Conservation (phyloP, 2,329 filamentous ascomycete species). For the Cladosporium sp. region DNA sequence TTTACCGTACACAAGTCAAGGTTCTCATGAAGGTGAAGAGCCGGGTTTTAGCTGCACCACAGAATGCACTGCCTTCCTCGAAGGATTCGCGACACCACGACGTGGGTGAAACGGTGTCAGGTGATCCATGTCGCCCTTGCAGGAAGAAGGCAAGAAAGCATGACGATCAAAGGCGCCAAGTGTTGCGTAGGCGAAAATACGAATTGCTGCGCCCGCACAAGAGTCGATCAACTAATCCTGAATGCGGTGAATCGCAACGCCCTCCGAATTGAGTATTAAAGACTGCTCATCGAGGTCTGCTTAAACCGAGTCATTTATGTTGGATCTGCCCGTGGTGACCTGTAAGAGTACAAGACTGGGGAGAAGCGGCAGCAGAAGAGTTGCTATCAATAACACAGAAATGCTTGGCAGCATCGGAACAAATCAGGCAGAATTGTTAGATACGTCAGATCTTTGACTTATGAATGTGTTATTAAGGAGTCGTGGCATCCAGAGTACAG, state of each 20-base stretch:
- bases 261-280: background rate
- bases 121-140: slow-evolving; percentile 6
- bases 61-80: slow-evolving; percentile 12
- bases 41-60: background rate
- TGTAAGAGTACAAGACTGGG: background rate
- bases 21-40: background rate
- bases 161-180: slow-evolving; percentile 12
- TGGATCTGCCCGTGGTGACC: background rate
- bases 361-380: background rate
- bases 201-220: background rate
- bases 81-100: slow-evolving; percentile 8
- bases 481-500: background rate
- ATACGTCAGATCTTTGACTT: too few relatives aligned
- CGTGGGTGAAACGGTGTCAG: background rate
- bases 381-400: background rate
- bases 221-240: background rate
- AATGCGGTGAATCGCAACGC: background rate
- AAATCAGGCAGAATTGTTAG: background rate
- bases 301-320: background rate
- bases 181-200: background rate
- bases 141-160: slow-evolving; percentile 1
- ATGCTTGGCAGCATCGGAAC: background rate
- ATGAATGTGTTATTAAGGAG: too few relatives aligned
- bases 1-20: background rate
- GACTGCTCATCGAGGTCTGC: background rate